Evolutionary conservation across 2,329 filamentous ascomycete genomes (phyloP).

Genomic region (Colletotrichum gloeosporioides): DNA sequence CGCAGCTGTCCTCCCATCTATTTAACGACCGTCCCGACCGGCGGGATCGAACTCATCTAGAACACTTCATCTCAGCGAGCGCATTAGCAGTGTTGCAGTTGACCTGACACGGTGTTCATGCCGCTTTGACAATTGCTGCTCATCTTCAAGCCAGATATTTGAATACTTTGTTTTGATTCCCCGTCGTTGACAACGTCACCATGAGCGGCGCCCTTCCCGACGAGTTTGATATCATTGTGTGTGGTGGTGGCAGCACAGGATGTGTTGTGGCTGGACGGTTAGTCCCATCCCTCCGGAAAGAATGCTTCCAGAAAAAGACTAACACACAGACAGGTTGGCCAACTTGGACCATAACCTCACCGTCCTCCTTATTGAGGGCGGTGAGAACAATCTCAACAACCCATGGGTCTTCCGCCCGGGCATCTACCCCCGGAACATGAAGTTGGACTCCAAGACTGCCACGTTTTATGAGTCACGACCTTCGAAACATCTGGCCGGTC

Average conservation of each 20-base stretch:
- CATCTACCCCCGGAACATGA: conserved; percentile 80
- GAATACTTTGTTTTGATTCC: background rate
- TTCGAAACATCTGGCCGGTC: conserved; percentile 73
- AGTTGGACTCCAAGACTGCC: conserved; percentile 80
- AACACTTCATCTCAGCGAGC: background rate
- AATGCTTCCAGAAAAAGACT: conserved; percentile 39
- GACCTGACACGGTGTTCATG: conserved; percentile 6
- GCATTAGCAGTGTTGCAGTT: conserved; percentile 6
- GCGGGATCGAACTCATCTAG: background rate
- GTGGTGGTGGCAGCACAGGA: conserved; percentile 73
- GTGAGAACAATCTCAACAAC: conserved; percentile 78
- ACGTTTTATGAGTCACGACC: conserved; percentile 82
- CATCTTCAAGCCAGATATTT: background rate
- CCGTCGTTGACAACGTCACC: background rate
- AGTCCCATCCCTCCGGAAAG: conserved; percentile 4
- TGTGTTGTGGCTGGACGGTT: conserved; percentile 64
- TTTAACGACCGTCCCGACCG: conserved; percentile 11
- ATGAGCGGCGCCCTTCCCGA: conserved; percentile 61
- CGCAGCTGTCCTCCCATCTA: background rate
- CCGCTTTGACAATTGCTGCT: background rate
- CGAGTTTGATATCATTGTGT: conserved; percentile 83
- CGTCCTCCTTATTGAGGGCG: conserved; percentile 73
- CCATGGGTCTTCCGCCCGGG: conserved; percentile 79
- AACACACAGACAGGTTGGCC: conserved; percentile 62
- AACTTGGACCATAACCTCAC: conserved; percentile 77